Evolutionary conservation across 495 filamentous ascomycete genomes (phyloP), one percentile per base, ranked within the genome.

Genomic region (Penicillium ucsense): DNA sequence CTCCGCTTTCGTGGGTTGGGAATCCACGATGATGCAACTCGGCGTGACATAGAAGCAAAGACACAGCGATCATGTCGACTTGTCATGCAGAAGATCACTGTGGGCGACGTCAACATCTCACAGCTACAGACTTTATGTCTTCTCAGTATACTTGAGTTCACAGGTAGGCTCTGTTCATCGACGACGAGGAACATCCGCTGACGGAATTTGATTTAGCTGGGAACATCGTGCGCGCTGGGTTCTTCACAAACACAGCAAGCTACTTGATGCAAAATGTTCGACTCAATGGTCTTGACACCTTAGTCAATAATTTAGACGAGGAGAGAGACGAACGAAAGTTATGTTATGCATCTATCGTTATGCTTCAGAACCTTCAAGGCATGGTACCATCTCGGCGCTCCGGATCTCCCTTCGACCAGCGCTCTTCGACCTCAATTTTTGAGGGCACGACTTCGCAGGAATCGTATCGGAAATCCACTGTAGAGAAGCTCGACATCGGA

Each of bases 51-150:
- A 5, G 47, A 40, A 28, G 47, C 36, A 1, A 65, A 66, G 41
- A 56, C 60, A n/a, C 55, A 64, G 45, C 52, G 38, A 6, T 56
- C 68, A 7, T 47, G 61, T 30, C 52, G 49, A 8, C 49, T 63
- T 11, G 57, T 66, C 8, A 68, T 64, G 53, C 51, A 55, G 37
- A 64, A 60, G 29, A 8, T 72, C 4, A 51, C 54, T 10, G 47
- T 62, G 4, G 70, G 68, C 5, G 45, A 41, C 31, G 52, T 71
- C 10, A 68, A 74, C 43, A 46, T 74, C 4, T 70, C 68, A 5
- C 71, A 68, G 3, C 53, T 74, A 6, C 70, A 72, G 53, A 55
- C 64, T 3, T 49, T 74, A 0, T 71, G 67, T 43, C 52, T 74
- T 35, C 45, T 74, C 8, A 63, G 63, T 35, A 51, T 71, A 46